Conservation (phyloP, 345 rosid species). For the Lagerstroemia speciosa region DNA sequence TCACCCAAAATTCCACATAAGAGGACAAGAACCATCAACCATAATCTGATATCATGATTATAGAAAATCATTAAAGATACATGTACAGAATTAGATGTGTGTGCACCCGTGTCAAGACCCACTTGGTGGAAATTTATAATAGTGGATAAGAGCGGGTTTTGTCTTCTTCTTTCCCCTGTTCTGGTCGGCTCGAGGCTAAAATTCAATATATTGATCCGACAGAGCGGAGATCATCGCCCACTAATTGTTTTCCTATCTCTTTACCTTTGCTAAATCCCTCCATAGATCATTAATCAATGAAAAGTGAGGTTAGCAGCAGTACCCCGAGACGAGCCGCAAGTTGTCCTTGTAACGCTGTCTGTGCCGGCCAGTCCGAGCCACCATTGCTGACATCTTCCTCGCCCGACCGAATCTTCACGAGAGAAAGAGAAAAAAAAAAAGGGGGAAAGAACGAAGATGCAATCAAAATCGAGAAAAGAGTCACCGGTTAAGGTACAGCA, state of each 20-base stretch:
- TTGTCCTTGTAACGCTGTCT: slow-evolving; percentile 70
- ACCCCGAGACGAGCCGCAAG: slow-evolving; percentile 75
- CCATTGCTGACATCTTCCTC: slow-evolving; percentile 21
- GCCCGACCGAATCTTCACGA: background rate
- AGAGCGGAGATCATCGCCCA: background rate
- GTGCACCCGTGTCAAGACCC: background rate
- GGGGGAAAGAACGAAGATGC: background rate
- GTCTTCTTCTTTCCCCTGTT: background rate
- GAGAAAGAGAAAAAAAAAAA: background rate
- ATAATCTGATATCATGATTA: background rate
- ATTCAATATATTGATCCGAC: background rate
- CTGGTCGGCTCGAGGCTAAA: background rate
- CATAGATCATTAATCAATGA: background rate
- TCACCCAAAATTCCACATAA: slow-evolving; percentile 11
- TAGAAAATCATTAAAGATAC: background rate
- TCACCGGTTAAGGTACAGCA: background rate
- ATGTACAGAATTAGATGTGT: background rate
- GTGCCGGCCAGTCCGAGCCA: slow-evolving; percentile 54
- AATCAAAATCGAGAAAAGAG: background rate
- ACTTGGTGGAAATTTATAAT: background rate
- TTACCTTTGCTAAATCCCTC: background rate
- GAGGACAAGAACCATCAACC: slow-evolving; percentile 5
- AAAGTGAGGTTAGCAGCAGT: slow-evolving; percentile 2
- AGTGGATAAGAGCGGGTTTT: slow-evolving; percentile 7
- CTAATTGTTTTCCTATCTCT: too few relatives aligned